Evolutionary conservation across 1,139 yeast genomes (phyloP).

Genomic region (Geotrichum fermentans): DNA sequence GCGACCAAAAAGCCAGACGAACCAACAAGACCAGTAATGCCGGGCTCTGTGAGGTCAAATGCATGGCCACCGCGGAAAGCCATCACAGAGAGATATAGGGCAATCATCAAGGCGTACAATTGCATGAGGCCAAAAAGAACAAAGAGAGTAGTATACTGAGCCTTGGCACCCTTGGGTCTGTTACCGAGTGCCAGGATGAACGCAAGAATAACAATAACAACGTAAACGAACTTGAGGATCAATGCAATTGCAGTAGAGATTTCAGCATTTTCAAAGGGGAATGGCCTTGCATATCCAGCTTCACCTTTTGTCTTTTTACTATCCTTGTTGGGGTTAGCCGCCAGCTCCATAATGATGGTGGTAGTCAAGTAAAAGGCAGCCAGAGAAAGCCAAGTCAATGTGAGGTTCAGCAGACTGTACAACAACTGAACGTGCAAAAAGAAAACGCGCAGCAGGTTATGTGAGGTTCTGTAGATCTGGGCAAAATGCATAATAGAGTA

Average conservation of each 20-base stretch:
- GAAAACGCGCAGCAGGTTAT: constrained; percentile 63
- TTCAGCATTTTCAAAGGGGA: constrained; percentile 12
- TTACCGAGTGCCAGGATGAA: constrained; percentile 44
- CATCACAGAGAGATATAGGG: constrained; percentile 39
- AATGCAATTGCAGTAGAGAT: constrained; percentile 35
- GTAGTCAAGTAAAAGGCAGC: constrained; percentile 79
- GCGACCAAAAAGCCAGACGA: constrained; percentile 49
- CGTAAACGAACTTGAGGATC: constrained; percentile 38
- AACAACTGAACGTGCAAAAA: constrained; percentile 70
- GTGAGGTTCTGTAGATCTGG: constrained; percentile 73
- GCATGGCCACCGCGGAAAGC: constrained; percentile 31
- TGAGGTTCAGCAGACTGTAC: constrained; percentile 63
- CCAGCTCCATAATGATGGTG: constrained; percentile 42
- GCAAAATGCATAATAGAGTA: constrained; percentile 72
- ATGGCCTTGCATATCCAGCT: constrained; percentile 7
- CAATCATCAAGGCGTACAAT: constrained; percentile 38
- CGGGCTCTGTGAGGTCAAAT: constrained; percentile 21
- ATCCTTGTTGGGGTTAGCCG: constrained; percentile 36
- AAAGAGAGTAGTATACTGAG: constrained; percentile 35
- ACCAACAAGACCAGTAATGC: constrained; percentile 34
- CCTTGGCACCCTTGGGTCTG: constrained; percentile 40
- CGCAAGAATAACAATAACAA: constrained; percentile 37
- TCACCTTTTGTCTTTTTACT: neutral
- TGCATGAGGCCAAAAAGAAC: constrained; percentile 40
- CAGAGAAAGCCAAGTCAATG: constrained; percentile 76